Base-by-base conservation (phyloP, 148 eudicot genomes). In the Rhododendron griersonianum region DNA sequence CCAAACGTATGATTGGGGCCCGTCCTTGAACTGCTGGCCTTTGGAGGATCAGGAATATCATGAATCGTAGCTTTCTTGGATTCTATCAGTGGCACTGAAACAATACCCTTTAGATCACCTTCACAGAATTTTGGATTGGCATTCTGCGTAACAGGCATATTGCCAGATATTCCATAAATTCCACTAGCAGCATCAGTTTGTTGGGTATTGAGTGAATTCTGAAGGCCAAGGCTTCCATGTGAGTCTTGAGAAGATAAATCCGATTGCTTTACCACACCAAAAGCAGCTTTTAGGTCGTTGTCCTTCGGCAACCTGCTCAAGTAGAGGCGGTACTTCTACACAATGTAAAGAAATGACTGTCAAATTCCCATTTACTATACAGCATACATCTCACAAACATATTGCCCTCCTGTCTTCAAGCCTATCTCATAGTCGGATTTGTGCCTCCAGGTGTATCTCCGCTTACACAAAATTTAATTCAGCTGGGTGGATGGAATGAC, bases 261-360 rank as follows among this genome's bases (percentile, higher is more conserved):
- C 3, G 86, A 45, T 53, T 89, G 92, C 90, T 89, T 94, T 75
- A 87, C 78, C 61, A 87, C 93, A 75, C 89, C 92, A 78, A 87
- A 87, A 53, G 93, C 85, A 80, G 87, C 88, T 88, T 92, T 94
- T 67, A 86, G 73, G 73, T 91, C 93, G 63, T 91, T 92, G 69
- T 91, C 96, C 85, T 93, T 95, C 61, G 90, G 91, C 81, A 97
- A 87, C 89, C 99, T 86, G 86, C 93, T 91, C 87, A 94, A 89
- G 90, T 97, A 95, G 71, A 97, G 96, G 47, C 99, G 95, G 86
- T 95, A 97, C 88, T 97, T 97, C 99, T 97, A 98, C 93, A 94
- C 14, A 85, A 59, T n/a, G 85, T 83, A 87, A 84, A 30, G 28
- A 47, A 51, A 25, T 51, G 15, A 74, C 30, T 44, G 86, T 83